Percentiles rank a stretch among this genome's conserved stretches.
Conservation (phyloP, 2,329 filamentous ascomycete genomes). For the Penicillium sp. region DNA sequence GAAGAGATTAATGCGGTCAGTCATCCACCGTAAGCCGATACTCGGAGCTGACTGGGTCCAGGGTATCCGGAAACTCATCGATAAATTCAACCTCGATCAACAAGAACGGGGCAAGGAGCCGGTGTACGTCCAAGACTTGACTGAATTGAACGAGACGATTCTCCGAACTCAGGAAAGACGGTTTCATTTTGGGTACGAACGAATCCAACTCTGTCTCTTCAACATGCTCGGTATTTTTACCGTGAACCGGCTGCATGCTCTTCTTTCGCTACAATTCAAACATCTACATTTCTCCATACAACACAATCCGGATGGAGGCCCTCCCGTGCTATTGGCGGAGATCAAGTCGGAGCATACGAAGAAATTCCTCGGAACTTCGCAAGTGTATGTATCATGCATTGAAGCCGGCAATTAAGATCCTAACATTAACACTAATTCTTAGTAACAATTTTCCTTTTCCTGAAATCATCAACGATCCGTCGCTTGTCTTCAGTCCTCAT, state of each 20-base stretch:
- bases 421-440: too few relatives aligned
- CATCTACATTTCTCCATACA: too few relatives aligned
- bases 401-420: too few relatives aligned
- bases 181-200: constrained; percentile 17
- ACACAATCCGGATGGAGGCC: background rate
- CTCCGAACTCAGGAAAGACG: constrained; percentile 17
- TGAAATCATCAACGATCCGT: background rate
- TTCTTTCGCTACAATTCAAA: constrained; percentile 6
- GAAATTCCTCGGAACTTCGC: background rate
- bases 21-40: too few relatives aligned
- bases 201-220: constrained; percentile 18
- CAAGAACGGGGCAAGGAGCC: too few relatives aligned
- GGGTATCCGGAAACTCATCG: too few relatives aligned
- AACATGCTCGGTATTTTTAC: constrained; percentile 16
- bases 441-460: background rate
- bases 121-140: too few relatives aligned
- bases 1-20: too few relatives aligned
- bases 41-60: too few relatives aligned
- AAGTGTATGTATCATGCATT: too few relatives aligned
- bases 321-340: background rate
- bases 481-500: background rate
- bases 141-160: too few relatives aligned
- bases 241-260: constrained; percentile 9
- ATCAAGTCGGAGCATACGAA: background rate
- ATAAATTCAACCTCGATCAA: too few relatives aligned